Percentiles rank a stretch among this genome's conserved stretches.
These are phyloP conservation scores for Cryptococcus sp. DNA, from an alignment of 1,284 basidiomycete genomes.

Conservation along the genomic window DNA sequence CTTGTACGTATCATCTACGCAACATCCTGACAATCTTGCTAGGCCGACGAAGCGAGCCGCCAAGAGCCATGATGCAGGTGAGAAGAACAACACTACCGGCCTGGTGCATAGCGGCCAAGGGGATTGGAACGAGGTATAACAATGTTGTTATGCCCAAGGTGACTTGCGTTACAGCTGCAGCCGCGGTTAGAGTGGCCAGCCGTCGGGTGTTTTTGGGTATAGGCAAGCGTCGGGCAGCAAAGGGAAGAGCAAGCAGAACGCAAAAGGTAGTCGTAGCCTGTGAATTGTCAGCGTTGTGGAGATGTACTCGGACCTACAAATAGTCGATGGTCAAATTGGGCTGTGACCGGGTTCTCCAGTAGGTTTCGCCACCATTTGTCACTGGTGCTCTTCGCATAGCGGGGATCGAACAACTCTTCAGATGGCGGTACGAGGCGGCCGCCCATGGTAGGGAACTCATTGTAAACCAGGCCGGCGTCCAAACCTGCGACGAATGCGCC, in stretches of 20 bases:
- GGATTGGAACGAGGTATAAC: conserved; percentile 89
- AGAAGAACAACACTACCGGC: conserved; percentile 88
- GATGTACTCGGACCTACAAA: conserved; percentile 61
- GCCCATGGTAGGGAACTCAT: conserved; percentile 98
- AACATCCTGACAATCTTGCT: conserved; percentile 15
- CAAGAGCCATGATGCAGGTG: conserved; percentile 77
- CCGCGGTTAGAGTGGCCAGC: conserved; percentile 69
- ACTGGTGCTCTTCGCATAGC: conserved; percentile 64
- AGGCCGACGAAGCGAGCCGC: conserved; percentile 72
- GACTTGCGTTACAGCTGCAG: conserved; percentile 83
- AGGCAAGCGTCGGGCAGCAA: conserved; percentile 60
- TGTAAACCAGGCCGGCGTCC: conserved; percentile 94
- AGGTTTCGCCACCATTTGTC: conserved; percentile 90
- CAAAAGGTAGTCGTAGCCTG: conserved; percentile 82
- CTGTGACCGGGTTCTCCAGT: conserved; percentile 95
- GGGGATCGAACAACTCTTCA: conserved; percentile 76
- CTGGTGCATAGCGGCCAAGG: conserved; percentile 90
- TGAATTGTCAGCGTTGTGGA: conserved; percentile 17
- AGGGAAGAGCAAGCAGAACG: conserved; percentile 66
- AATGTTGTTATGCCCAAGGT: conserved; percentile 88
- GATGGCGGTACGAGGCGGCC: conserved; percentile 77
- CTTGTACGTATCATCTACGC: conserved; percentile 6
- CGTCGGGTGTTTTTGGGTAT: conserved; percentile 69
- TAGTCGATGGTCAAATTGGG: conserved; percentile 93
- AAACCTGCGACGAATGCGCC: conserved; percentile 97